A percentile compares a stretch with the other conserved stretches of the same genome.
Conservation (phyloP, 768 basidiomycete genomes). For the Leucocoprinus leucothites region DNA sequence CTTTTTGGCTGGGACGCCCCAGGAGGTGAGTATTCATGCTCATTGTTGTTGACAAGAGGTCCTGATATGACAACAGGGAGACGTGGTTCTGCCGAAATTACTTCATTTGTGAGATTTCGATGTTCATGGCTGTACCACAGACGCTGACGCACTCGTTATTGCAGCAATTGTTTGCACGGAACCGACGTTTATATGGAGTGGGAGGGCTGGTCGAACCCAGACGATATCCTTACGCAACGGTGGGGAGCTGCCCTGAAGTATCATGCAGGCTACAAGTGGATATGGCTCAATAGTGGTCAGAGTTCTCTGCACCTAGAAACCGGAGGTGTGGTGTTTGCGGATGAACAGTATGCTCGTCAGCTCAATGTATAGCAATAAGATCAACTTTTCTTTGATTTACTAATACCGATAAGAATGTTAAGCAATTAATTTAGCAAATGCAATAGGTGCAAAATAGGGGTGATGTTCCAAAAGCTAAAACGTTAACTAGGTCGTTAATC, state of each 20-base stretch:
- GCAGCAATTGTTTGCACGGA: constrained; percentile 41
- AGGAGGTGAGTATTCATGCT: constrained; percentile 25
- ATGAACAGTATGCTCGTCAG: constrained; percentile 24
- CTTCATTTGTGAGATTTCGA: constrained; percentile 43
- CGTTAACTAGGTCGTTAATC: too few relatives aligned
- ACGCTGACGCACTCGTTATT: background rate
- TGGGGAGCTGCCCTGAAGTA: constrained; percentile 44
- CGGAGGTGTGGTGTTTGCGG: constrained; percentile 36
- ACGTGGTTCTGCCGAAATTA: constrained; percentile 41
- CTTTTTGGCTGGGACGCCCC: constrained; percentile 34
- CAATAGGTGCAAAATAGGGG: too few relatives aligned
- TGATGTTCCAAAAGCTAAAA: background rate
- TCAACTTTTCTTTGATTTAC: too few relatives aligned
- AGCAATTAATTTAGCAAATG: too few relatives aligned
- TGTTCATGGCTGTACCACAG: background rate
- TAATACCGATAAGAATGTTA: too few relatives aligned
- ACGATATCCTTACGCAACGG: constrained; percentile 32
- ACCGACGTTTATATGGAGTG: constrained; percentile 40
- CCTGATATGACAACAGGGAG: constrained; percentile 21
- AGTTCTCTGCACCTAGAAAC: constrained; percentile 25
- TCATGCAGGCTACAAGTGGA: constrained; percentile 48
- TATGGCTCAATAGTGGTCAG: constrained; percentile 40
- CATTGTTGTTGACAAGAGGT: background rate
- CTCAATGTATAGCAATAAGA: too few relatives aligned
- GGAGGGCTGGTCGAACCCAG: constrained; percentile 43